Conservation (phyloP, 1,284 basidiomycete genomes). For the Coniferiporia sulphurascens region DNA sequence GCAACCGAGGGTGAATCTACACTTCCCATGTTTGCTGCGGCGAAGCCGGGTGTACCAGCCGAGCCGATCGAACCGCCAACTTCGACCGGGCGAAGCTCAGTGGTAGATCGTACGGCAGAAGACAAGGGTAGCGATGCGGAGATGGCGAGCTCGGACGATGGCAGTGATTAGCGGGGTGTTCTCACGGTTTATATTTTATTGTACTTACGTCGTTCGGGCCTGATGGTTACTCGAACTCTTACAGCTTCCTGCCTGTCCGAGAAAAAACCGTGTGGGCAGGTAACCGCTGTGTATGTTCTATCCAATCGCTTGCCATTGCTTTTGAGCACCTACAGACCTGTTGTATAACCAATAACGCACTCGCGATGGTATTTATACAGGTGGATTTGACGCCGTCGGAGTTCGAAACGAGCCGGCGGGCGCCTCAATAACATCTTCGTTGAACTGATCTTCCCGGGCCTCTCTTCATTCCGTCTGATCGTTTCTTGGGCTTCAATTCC, state of each 20-base stretch:
- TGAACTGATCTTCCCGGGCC: too few relatives aligned
- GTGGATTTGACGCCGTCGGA: too few relatives aligned
- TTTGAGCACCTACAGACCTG: too few relatives aligned
- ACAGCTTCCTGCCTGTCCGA: neutral
- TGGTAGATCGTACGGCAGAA: neutral
- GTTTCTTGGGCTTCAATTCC: too few relatives aligned
- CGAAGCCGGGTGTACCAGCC: neutral
- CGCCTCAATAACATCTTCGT: too few relatives aligned
- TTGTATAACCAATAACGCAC: too few relatives aligned
- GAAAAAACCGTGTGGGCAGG: neutral
- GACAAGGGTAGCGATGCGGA: slow-evolving; percentile 16
- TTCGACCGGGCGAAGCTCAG: neutral
- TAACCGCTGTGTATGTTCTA: too few relatives aligned
- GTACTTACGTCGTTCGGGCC: neutral
- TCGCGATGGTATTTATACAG: too few relatives aligned
- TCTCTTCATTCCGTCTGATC: too few relatives aligned
- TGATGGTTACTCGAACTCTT: neutral
- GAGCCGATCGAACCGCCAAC: neutral
- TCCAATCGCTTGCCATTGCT: too few relatives aligned
- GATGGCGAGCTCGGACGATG: slow-evolving; percentile 31
- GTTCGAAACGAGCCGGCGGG: too few relatives aligned
- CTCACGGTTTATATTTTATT: neutral
- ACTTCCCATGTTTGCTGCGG: slow-evolving; percentile 20
- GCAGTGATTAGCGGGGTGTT: slow-evolving; percentile 15
- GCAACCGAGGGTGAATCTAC: slow-evolving; percentile 22